A percentile compares a stretch with the other conserved stretches of the same genome.
phyloP scores from a whole-genome alignment of 2,329 filamentous ascomycete species.

The Colletotrichum aenigma region DNA sequence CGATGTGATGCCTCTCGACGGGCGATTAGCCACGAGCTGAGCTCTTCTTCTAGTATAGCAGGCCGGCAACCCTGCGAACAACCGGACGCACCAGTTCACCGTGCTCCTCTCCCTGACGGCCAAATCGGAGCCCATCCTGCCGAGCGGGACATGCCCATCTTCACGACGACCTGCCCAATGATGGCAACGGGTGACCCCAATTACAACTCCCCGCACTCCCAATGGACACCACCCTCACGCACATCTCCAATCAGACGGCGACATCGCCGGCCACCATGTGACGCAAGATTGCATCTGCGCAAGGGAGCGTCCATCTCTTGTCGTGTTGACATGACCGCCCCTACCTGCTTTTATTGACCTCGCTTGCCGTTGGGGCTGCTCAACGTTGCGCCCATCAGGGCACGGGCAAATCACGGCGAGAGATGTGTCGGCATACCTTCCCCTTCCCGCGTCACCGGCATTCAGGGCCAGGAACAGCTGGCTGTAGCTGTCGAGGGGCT shows the following conservation, averaged over 20 bases:
- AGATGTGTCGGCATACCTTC: background rate
- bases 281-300: conserved; percentile 14
- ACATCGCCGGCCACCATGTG: conserved; percentile 15
- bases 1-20: background rate
- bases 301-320: background rate
- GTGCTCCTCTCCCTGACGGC: background rate
- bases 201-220: conserved; percentile 15
- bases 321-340: background rate
- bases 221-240: conserved; percentile 4
- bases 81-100: background rate
- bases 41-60: background rate
- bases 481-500: background rate
- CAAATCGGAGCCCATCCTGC: conserved; percentile 6
- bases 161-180: background rate
- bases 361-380: background rate
- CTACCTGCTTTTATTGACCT: background rate
- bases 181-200: background rate
- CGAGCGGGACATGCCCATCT: background rate
- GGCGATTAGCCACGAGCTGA: background rate
- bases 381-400: background rate
- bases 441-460: background rate
- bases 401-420: background rate
- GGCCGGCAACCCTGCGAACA: background rate
- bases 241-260: conserved; percentile 8
- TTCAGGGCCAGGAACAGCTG: background rate